Evolutionary conservation across 306 rosid species (phyloP).

Genomic region (Argentina anserina): DNA sequence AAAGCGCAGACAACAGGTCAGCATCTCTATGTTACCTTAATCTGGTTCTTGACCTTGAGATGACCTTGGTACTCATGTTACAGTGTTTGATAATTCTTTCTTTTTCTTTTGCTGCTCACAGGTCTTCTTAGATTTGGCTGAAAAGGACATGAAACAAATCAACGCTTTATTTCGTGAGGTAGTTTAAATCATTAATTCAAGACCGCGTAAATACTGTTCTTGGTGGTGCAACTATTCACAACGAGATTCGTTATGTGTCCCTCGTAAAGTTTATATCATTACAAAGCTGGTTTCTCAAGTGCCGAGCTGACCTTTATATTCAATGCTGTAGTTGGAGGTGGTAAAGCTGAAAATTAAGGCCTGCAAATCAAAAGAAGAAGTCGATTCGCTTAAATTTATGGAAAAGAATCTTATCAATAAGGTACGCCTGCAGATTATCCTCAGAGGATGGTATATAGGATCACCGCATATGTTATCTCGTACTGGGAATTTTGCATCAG

Average conservation of each 20-base stretch:
- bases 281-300: background rate
- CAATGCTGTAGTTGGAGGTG: slow-evolving; percentile 63
- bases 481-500: background rate
- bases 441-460: background rate
- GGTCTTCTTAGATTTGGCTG: slow-evolving; percentile 85
- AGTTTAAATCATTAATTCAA: slow-evolving; percentile 12
- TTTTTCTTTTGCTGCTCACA: slow-evolving; percentile 28
- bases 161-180: slow-evolving; percentile 84
- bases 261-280: background rate
- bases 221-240: background rate
- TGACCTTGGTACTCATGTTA: background rate
- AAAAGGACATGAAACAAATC: slow-evolving; percentile 87
- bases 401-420: slow-evolving; percentile 77
- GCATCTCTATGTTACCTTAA: background rate
- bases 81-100: background rate
- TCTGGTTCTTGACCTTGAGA: slow-evolving; percentile 13
- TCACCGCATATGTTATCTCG: background rate
- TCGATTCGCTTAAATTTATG: slow-evolving; percentile 62
- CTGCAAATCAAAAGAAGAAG: slow-evolving; percentile 66
- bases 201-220: background rate
- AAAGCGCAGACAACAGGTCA: slow-evolving; percentile 94
- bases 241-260: background rate
- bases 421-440: slow-evolving; percentile 40
- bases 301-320: slow-evolving; percentile 7
- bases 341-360: slow-evolving; percentile 70